Evolutionary conservation across 2,329 filamentous ascomycete genomes (phyloP).

Genomic region (Amylocarpus encephaloides): DNA sequence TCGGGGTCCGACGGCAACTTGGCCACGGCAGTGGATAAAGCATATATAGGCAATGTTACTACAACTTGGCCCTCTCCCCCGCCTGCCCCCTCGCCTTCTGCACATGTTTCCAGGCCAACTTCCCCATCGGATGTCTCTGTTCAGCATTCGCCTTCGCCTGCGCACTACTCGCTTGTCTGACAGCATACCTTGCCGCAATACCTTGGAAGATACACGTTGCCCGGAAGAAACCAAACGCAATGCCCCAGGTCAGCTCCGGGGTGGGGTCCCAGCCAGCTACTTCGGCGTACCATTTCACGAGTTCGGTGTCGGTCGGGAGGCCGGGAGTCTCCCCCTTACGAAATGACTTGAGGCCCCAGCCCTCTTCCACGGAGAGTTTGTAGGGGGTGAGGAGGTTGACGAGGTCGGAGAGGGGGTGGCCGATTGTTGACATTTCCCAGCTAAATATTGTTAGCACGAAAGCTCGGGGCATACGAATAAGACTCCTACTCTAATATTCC

Average conservation of each 20-base stretch:
- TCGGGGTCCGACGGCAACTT: too few species aligned
- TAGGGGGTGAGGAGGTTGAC: slow-evolving; percentile 65
- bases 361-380: slow-evolving; percentile 24
- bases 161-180: slow-evolving; percentile 82
- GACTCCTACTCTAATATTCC: slow-evolving; percentile 74
- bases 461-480: neutral
- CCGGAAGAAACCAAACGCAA: slow-evolving; percentile 57
- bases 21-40: too few species aligned
- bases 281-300: slow-evolving; percentile 60
- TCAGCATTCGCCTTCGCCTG: slow-evolving; percentile 67
- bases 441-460: slow-evolving; percentile 30
- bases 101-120: slow-evolving; percentile 72
- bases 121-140: slow-evolving; percentile 64
- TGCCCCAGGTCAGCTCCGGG: slow-evolving; percentile 54
- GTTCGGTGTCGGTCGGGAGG: slow-evolving; percentile 48
- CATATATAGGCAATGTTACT: slow-evolving; percentile 17
- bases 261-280: slow-evolving; percentile 65
- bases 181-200: slow-evolving; percentile 81
- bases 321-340: slow-evolving; percentile 44
- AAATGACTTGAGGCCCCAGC: slow-evolving; percentile 33
- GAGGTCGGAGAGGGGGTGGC: slow-evolving; percentile 89
- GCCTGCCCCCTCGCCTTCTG: slow-evolving; percentile 39
- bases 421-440: slow-evolving; percentile 98
- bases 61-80: slow-evolving; percentile 38
- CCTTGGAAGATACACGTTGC: slow-evolving; percentile 68